Conservation (phyloP, 2,329 filamentous ascomycete genomes). For the Microdochium nivale region DNA sequence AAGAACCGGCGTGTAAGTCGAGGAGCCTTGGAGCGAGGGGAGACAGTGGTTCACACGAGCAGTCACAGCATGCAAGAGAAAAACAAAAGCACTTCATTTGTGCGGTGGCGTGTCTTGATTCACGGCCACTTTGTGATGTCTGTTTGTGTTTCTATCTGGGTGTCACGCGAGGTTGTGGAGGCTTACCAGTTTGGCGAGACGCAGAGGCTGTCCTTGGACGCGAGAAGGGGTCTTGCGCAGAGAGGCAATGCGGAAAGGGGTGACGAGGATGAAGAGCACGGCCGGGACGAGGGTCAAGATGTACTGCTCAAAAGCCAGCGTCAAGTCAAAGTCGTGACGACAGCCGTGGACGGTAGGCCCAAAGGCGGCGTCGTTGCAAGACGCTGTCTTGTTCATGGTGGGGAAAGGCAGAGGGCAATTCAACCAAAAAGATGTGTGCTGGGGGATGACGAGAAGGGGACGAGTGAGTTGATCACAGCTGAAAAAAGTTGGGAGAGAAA, state of each 20-base stretch:
- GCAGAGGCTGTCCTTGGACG: not conserved
- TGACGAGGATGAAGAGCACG: not conserved
- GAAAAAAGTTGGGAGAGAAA: too few species aligned
- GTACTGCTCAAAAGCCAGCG: constrained; percentile 18
- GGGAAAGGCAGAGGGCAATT: not conserved
- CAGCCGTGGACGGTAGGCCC: constrained; percentile 4
- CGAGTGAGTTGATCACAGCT: too few species aligned
- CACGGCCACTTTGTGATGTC: not conserved
- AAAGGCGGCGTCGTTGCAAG: not conserved
- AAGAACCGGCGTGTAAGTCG: not conserved
- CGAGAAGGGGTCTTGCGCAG: not conserved
- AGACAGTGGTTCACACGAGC: not conserved
- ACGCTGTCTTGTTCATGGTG: not conserved
- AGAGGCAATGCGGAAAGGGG: not conserved
- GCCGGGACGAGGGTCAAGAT: constrained; percentile 10
- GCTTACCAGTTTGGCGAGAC: not conserved
- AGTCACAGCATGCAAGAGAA: not conserved
- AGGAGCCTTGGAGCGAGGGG: not conserved
- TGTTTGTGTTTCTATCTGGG: not conserved
- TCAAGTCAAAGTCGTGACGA: constrained; percentile 19
- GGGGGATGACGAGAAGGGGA: too few species aligned
- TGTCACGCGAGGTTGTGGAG: not conserved
- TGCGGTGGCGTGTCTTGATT: not conserved
- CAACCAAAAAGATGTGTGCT: not conserved
- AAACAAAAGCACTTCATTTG: not conserved